Base-by-base conservation (phyloP, 2,329 filamentous ascomycete genomes). In the Domatiomyces globalis region DNA sequence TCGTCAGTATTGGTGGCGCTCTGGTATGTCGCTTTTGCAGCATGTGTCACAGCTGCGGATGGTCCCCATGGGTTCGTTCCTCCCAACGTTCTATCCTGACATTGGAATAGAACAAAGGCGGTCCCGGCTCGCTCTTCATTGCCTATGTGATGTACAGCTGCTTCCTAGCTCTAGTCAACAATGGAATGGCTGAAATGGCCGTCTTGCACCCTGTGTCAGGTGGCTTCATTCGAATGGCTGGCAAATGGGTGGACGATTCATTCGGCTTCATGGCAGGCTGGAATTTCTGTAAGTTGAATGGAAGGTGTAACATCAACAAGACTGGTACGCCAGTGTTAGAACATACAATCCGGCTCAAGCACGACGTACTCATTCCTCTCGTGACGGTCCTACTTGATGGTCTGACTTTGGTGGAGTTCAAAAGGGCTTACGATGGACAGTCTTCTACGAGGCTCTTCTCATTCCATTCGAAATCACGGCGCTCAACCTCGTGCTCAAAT, bases 181-280 rank as follows among this genome's bases (percentile, higher is more conserved):
- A 67, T 59, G 65, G 60, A 45, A 60, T 67, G 2, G 71, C 70
- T 20, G 71, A 74, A 55, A 72, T 73, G 70, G 63, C 63, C 12
- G 68, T 64, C 6, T 68, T 65, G 22, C 62, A 66, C 58, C 70
- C 70, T n/a, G 64, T 73, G 3, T 64, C 63, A 17, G 65, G 65
- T 36, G 65, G 63, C 0, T 70, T 70, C 49, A 64, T 71, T 39
- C 65, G 65, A 9, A 57, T 70, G 42, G 67, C 65, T 10, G 63
- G 67, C 18, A 63, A 67, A 55, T 72, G 67, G 68, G 70, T 72
- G 1, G 70, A 73, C 51, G 65, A 67, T 46, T 69, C 70, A 2
- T 60, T 70, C 17, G 68, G 69, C 0, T 71, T 71, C 50, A 66
- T 67, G 56, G 64, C 65, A 44, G 68, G 68, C 17, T 72, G 69